A percentile compares a stretch with the other conserved stretches of the same genome.
Conservation (phyloP, 2,329 filamentous ascomycete species). For the Xylariaceae sp. region DNA sequence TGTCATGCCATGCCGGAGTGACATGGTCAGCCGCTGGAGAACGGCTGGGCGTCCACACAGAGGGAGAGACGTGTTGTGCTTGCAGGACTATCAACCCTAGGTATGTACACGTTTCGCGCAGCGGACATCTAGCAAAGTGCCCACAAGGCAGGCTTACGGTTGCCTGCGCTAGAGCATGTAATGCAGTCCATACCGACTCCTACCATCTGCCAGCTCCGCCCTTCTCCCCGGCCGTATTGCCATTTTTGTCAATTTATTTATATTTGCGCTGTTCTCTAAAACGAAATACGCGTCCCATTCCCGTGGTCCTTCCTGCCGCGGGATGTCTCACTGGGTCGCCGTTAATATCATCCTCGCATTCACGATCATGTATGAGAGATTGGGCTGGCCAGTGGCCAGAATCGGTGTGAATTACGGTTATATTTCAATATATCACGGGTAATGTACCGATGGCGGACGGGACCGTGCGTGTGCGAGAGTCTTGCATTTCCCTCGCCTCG, state of each 20-base stretch:
- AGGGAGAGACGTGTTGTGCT: not conserved
- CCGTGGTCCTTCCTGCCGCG: no score
- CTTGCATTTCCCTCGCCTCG: not conserved
- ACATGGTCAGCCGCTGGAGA: not conserved
- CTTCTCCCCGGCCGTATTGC: no score
- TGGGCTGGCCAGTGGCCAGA: no score
- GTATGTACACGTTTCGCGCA: not conserved
- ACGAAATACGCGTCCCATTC: no score
- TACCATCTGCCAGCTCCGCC: no score
- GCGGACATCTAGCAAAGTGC: not conserved
- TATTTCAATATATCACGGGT: not conserved
- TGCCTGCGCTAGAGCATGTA: not conserved
- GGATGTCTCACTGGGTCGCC: no score
- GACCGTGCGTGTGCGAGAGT: not conserved
- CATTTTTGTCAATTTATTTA: no score
- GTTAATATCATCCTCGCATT: no score
- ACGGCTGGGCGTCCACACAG: not conserved
- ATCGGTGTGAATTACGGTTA: no score
- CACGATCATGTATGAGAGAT: no score
- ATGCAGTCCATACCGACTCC: no score
- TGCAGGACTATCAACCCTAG: not conserved
- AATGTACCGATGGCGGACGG: not conserved
- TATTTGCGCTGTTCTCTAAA: no score
- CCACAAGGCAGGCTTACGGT: not conserved
- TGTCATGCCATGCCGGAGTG: not conserved